Percentiles rank a stretch among this genome's conserved stretches.
phyloP scores from a whole-genome alignment of 2,329 filamentous ascomycete genomes.

The Clarireedia paspali region DNA sequence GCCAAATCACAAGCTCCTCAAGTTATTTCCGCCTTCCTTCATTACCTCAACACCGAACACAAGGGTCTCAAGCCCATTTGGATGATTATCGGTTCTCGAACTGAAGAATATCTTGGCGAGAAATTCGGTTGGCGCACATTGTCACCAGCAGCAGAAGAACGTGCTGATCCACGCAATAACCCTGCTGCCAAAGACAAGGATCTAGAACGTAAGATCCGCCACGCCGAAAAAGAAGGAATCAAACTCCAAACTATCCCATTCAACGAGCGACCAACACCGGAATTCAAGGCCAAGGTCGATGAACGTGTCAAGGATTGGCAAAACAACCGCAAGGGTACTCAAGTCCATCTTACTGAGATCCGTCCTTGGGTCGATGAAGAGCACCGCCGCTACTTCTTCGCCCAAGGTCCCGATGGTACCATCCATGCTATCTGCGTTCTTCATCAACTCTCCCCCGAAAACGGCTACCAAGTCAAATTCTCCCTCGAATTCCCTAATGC shows the following conservation, averaged over 20 bases:
- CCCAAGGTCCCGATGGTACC: conserved; percentile 62
- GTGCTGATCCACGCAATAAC: conserved; percentile 67
- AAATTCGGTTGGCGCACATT: conserved; percentile 83
- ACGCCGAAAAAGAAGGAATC: conserved; percentile 77
- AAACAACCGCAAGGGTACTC: conserved; percentile 68
- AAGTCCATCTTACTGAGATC: conserved; percentile 87
- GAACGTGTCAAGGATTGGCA: conserved; percentile 74
- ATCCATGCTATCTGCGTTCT: conserved; percentile 75
- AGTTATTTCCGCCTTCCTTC: conserved; percentile 67
- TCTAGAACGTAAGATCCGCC: conserved; percentile 72
- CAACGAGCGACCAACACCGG: conserved; percentile 55
- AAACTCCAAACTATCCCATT: conserved; percentile 66
- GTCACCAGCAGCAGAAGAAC: conserved; percentile 82
- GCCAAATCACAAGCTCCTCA: conserved; percentile 68
- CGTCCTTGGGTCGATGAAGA: conserved; percentile 77
- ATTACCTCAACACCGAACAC: conserved; percentile 62
- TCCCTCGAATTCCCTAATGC: conserved; percentile 86
- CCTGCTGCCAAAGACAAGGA: conserved; percentile 64
- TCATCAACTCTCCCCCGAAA: conserved; percentile 68
- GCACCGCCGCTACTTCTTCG: conserved; percentile 81
- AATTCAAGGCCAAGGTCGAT: conserved; percentile 63
- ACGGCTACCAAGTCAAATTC: conserved; percentile 94
- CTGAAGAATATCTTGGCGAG: conserved; percentile 72
- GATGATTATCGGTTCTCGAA: conserved; percentile 74
- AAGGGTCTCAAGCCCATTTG: conserved; percentile 75